Base-by-base conservation (phyloP, 306 rosid genomes). In the Benincasa hispida region DNA sequence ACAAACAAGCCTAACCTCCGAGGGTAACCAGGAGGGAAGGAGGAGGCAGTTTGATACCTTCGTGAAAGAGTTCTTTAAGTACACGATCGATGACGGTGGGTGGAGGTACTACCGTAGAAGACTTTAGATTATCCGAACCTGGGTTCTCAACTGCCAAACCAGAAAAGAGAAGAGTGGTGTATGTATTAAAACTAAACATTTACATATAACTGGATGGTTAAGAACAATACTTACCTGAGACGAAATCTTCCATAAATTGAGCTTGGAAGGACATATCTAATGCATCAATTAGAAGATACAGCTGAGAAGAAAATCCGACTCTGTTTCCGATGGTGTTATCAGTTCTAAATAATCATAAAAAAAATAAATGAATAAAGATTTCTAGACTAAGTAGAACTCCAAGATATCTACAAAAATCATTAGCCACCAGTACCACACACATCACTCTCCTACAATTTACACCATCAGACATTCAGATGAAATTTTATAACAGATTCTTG, bases 201-300 rank as follows among this genome's bases (percentile, higher is more conserved):
- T 27, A 47, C 76, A 18, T 48, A 2, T 48, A 48, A 69, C 39
- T 48, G 59, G 42, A 48, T 50, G 41, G 17, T 72, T 45, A 47
- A 62, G 76, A 79, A 61, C 50, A 81, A 78, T 82, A 79, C 83
- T 8, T 82, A 92, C 99, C 96, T 90, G 99, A 94, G 77, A 90
- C 91, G 83, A 94, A 94, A 88, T 94, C 97, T 88, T 94, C 97
- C 80, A 94, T 77, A 85, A 94, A 94, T 39, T 87, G 92, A 79
- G 95, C 99, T 82, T 87, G 84, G 56, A 94, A 94, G 76, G 99
- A 92, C 90, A 83, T 87, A 81, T 87, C 83, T 86, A 90, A 85
- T 70, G 96, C 88, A 77, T 89, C 97, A 81, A 88, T 81, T 73
- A 92, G 82, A 85, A 84, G 87, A 78, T 55, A 74, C 84, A 94